Conservation (phyloP, 768 basidiomycete genomes). For the Lactarius deliciosus region DNA sequence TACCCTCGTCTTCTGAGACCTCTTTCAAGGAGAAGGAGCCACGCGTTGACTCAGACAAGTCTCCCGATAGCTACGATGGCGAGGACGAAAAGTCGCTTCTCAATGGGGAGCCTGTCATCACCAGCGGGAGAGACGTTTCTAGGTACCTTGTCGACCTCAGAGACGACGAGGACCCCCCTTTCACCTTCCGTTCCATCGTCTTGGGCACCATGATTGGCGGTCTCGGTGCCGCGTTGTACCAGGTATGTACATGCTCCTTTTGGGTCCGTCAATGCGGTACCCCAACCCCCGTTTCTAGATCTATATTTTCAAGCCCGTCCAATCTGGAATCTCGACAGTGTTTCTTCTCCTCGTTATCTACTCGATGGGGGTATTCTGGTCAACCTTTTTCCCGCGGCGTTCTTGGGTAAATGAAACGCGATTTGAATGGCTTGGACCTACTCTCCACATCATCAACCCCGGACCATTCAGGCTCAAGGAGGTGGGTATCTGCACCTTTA, state of each 20-base stretch:
- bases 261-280: not conserved
- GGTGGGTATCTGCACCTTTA: conserved; percentile 36
- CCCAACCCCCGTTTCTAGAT: conserved; percentile 41
- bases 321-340: conserved; percentile 51
- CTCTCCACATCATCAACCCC: conserved; percentile 54
- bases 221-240: conserved; percentile 54
- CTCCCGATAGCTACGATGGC: not conserved
- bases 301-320: conserved; percentile 58
- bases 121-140: conserved; percentile 49
- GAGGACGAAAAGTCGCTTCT: conserved; percentile 11
- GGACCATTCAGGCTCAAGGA: conserved; percentile 59
- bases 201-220: conserved; percentile 57
- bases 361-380: conserved; percentile 50
- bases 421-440: conserved; percentile 41
- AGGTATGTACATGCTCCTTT: conserved; percentile 39
- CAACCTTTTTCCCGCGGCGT: conserved; percentile 44
- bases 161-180: conserved; percentile 57
- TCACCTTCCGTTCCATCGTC: conserved; percentile 56
- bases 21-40: conserved; percentile 6
- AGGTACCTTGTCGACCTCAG: conserved; percentile 54
- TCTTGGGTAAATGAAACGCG: conserved; percentile 47
- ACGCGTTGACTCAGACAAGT: not conserved
- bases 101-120: conserved; percentile 34
- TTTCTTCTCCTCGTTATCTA: conserved; percentile 58
- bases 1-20: not conserved